These are phyloP conservation scores for Globisporangium alternatum DNA, from an alignment of 352 stramenopile genomes.

Conservation along the genomic window DNA sequence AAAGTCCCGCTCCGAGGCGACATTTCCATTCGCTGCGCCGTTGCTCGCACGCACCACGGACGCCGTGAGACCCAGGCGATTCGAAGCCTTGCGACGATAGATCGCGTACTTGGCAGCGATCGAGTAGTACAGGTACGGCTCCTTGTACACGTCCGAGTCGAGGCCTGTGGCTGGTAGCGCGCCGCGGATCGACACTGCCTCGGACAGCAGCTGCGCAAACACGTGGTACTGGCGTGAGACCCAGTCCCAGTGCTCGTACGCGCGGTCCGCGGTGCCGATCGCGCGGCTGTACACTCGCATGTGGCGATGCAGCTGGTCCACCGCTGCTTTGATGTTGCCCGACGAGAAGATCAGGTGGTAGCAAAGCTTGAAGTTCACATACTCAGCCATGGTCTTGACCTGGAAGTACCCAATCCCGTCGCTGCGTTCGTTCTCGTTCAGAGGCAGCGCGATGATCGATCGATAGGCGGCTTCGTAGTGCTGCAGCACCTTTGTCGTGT, in stretches of 20 bases:
- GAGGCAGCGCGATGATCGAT: slow-evolving; percentile 49
- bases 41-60: neutral
- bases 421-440: slow-evolving; percentile 41
- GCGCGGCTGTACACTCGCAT: slow-evolving; percentile 61
- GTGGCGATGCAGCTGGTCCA: slow-evolving; percentile 83
- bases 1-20: slow-evolving; percentile 48
- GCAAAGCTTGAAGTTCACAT: slow-evolving; percentile 87
- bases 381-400: slow-evolving; percentile 84
- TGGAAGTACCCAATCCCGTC: slow-evolving; percentile 45
- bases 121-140: slow-evolving; percentile 85
- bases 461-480: slow-evolving; percentile 85
- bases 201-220: slow-evolving; percentile 77
- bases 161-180: slow-evolving; percentile 49
- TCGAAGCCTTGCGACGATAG: slow-evolving; percentile 62
- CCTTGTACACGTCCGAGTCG: slow-evolving; percentile 83
- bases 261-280: slow-evolving; percentile 50
- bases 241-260: slow-evolving; percentile 85
- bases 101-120: slow-evolving; percentile 85
- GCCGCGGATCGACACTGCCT: slow-evolving; percentile 69
- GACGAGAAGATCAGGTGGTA: slow-evolving; percentile 87
- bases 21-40: slow-evolving; percentile 17
- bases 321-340: slow-evolving; percentile 78
- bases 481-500: slow-evolving; percentile 83
- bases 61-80: slow-evolving; percentile 44
- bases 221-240: slow-evolving; percentile 85